Evolutionary conservation across 306 rosid genomes (phyloP), one percentile per base, ranked within the genome.

Genomic region (Neltuma alba): DNA sequence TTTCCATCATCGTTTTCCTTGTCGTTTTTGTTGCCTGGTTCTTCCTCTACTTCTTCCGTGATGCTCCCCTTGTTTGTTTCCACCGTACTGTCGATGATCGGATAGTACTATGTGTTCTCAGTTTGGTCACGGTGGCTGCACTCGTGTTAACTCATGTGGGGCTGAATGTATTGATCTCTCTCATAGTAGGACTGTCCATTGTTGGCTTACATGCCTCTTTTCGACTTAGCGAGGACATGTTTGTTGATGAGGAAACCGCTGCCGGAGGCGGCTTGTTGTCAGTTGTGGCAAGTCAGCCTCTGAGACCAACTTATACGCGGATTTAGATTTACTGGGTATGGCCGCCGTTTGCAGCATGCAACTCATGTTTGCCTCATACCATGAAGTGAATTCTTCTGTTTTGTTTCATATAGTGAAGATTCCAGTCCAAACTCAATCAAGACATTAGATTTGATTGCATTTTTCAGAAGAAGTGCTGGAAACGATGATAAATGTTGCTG

Each of bases 11-110:
- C 15, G 48, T 73, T 25, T 73, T 73, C 77, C 60, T 73, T 6
- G 11, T 73, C 48, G 11, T 73, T 54, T 73, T 73, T 36, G 66
- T 52, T 54, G 77, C 77, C 47, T 73, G 65, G 77, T 73, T 54
- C 48, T 34, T 73, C 21, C 31, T 73, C 65, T 73, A 66, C 72
- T 66, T 66, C 72, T 66, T 37, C 27, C 72, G 72, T 6, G 72
- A 66, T n/a, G 4, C 48, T 5, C 33, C 72, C 9, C 48, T 66
- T 38, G 72, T 66, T 5, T 38, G 13, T 6, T 66, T 66, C 50
- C 44, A 38, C 50, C 50, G 48, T 5, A 66, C 72, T 21, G 30
- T 66, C 7, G 72, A 66, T n/a, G 72, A 66, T 6, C 72, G 50
- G n/a, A 37, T 66, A 5, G 48, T 66, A 20, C 72, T 66, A 0